These are phyloP conservation scores for Macaranga tanarius DNA, from an alignment of 441 rosid species.

Conservation along the genomic window DNA sequence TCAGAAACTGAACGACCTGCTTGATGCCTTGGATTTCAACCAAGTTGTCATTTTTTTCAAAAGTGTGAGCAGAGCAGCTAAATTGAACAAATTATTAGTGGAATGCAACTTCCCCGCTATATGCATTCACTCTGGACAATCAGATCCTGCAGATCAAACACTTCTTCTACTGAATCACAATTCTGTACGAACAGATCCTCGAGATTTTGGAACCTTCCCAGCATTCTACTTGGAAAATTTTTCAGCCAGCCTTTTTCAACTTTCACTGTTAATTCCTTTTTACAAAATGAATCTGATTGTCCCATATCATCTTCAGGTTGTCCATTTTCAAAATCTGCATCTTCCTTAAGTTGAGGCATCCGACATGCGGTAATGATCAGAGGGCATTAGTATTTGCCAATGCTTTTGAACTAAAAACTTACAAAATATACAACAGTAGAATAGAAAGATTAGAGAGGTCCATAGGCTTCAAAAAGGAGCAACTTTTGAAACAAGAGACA, in stretches of 20 bases:
- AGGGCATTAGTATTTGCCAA: no score
- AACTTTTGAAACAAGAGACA: no score
- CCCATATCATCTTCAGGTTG: slow-evolving; percentile 3
- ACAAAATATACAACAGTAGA: no score
- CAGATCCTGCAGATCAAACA: slow-evolving; percentile 18
- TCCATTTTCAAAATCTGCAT: slow-evolving; percentile 1
- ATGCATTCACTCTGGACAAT: slow-evolving; percentile 96
- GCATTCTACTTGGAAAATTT: slow-evolving; percentile 12
- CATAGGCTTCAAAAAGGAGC: no score
- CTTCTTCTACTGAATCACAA: slow-evolving; percentile 22
- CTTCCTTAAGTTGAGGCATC: slow-evolving; percentile 14
- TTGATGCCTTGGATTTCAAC: slow-evolving; percentile 96
- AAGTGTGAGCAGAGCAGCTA: slow-evolving; percentile 93
- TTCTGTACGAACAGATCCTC: not conserved
- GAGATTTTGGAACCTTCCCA: not conserved
- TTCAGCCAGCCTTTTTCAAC: no score
- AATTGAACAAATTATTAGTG: slow-evolving; percentile 83
- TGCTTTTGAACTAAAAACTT: no score
- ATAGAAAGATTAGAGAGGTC: no score
- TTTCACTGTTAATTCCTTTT: no score
- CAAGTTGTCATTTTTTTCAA: slow-evolving; percentile 96
- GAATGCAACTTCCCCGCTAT: slow-evolving; percentile 98
- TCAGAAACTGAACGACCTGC: slow-evolving; percentile 91
- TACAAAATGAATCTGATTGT: no score
- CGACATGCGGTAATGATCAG: slow-evolving; percentile 7